These are phyloP conservation scores for Xylariaceae sp. DNA, from an alignment of 2,329 filamentous ascomycete genomes.

Conservation along the genomic window DNA sequence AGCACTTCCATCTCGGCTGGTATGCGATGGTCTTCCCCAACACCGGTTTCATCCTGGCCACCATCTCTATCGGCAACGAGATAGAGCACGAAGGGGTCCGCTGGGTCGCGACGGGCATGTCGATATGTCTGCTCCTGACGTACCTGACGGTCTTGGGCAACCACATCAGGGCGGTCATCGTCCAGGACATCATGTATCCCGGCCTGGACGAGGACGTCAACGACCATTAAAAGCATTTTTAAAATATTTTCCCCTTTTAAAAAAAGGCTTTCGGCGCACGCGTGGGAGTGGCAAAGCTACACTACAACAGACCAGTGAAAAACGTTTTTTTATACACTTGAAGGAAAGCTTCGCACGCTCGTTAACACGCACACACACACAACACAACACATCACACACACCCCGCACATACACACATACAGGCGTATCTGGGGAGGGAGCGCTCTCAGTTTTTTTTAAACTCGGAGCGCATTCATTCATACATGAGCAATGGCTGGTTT, in stretches of 20 bases:
- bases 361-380: not conserved
- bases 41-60: conserved; percentile 60
- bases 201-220: conserved; percentile 57
- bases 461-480: conserved; percentile 8
- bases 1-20: conserved; percentile 63
- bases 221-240: conserved; percentile 41
- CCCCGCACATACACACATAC: not conserved
- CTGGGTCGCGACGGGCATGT: conserved; percentile 55
- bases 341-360: not conserved
- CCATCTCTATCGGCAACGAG: conserved; percentile 55
- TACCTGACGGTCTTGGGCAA: conserved; percentile 49
- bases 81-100: conserved; percentile 48
- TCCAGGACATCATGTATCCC: conserved; percentile 59
- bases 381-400: too few species aligned
- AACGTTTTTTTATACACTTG: not conserved
- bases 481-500: conserved; percentile 22
- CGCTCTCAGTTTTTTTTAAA: conserved; percentile 10
- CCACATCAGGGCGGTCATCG: conserved; percentile 50
- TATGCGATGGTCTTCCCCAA: conserved; percentile 68
- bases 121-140: conserved; percentile 44
- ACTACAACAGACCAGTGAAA: not conserved
- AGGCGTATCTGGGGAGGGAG: conserved; percentile 16
- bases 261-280: not conserved
- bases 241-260: not conserved
- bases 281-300: not conserved